Percentiles rank a stretch among this genome's conserved stretches.
These are phyloP conservation scores for Corymbia citriodora DNA, from an alignment of 441 rosid genomes.

Conservation along the genomic window DNA sequence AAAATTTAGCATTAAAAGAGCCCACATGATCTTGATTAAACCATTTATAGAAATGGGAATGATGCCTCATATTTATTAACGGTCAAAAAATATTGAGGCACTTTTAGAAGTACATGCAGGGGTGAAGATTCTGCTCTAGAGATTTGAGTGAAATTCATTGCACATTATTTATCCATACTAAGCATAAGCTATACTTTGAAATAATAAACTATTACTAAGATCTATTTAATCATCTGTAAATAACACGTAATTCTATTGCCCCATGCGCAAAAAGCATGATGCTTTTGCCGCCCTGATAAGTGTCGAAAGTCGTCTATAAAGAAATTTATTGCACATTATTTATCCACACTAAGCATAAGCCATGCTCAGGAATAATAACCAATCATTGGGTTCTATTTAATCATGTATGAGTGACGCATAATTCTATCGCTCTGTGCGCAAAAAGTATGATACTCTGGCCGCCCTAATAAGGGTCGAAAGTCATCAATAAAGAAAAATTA, in stretches of 20 bases:
- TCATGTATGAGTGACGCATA: neutral
- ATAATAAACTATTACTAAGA: neutral
- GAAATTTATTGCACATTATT: neutral
- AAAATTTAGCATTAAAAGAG: neutral
- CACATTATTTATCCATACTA: neutral
- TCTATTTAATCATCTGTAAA: neutral
- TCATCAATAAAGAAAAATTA: fast-evolving
- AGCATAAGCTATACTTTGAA: neutral
- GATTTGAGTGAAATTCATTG: neutral
- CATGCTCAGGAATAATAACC: neutral
- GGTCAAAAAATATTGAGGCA: neutral
- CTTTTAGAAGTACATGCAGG: fast-evolving
- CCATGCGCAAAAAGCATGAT: neutral
- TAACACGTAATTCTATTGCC: neutral
- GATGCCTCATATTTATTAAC: neutral
- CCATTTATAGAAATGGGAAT: neutral
- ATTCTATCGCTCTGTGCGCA: fast-evolving
- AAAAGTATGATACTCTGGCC: neutral
- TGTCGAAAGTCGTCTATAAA: fast-evolving
- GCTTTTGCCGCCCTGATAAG: neutral
- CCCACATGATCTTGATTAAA: neutral
- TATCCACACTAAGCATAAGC: neutral
- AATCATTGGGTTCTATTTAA: neutral
- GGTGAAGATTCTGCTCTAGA: neutral
- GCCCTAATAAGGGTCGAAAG: neutral